These are phyloP conservation scores for Biscogniauxia sp. DNA, from an alignment of 2,329 filamentous ascomycete genomes.

Conservation along the genomic window DNA sequence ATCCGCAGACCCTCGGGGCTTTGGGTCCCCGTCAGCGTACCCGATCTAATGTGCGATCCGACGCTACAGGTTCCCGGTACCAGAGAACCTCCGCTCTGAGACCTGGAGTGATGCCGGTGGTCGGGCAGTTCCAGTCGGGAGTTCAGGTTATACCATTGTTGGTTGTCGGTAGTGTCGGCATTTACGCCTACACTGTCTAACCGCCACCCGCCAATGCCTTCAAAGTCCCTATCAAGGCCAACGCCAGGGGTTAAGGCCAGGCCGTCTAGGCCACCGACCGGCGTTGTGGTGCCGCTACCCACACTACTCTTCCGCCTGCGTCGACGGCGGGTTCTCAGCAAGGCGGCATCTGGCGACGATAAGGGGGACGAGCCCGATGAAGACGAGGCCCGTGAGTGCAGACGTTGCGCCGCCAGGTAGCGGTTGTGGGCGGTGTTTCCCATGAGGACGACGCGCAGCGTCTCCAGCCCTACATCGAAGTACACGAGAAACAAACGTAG, in stretches of 20 bases:
- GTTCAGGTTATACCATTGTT: slow-evolving; percentile 33
- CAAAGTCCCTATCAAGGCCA: slow-evolving; percentile 55
- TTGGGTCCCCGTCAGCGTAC: slow-evolving; percentile 21
- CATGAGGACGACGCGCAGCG: slow-evolving; percentile 55
- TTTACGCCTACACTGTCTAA: slow-evolving; percentile 30
- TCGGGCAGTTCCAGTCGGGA: slow-evolving; percentile 31
- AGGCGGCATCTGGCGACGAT: slow-evolving; percentile 17
- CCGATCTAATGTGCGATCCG: slow-evolving; percentile 18
- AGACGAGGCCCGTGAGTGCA: slow-evolving; percentile 12
- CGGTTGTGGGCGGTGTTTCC: slow-evolving; percentile 35
- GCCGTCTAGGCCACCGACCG: slow-evolving; percentile 22
- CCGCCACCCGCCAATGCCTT: slow-evolving; percentile 59
- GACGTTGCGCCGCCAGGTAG: slow-evolving; percentile 24
- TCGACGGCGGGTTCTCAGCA: slow-evolving; percentile 15
- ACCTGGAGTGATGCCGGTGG: slow-evolving; percentile 30
- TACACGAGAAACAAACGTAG: slow-evolving; percentile 62
- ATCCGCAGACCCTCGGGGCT: slow-evolving; percentile 32
- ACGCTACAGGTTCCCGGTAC: slow-evolving; percentile 17
- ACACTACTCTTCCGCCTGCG: slow-evolving; percentile 22
- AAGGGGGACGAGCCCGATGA: slow-evolving; percentile 18
- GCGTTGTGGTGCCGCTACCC: slow-evolving; percentile 25
- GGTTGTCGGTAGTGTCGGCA: slow-evolving; percentile 38
- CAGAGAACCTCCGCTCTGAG: slow-evolving; percentile 28
- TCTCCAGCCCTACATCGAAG: slow-evolving; percentile 57
- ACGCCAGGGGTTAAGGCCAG: slow-evolving; percentile 45